Base-by-base conservation (phyloP, 495 filamentous ascomycete genomes). In the Penicillium steckii region DNA sequence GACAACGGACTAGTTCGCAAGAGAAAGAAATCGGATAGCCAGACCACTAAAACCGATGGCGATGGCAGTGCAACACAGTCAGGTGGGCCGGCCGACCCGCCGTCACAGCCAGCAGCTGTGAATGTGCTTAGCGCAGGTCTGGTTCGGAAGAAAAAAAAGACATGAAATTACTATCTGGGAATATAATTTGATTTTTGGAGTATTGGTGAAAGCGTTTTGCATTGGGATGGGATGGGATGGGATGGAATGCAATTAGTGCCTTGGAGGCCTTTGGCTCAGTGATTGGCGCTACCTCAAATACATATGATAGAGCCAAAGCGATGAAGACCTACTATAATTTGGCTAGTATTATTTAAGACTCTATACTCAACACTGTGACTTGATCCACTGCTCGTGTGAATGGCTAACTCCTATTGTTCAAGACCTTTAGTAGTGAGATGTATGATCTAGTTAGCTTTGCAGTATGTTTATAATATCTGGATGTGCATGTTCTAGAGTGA, bases 101-200 rank as follows among this genome's bases (percentile, higher is more conserved):
- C 57, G 12, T 46, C 63, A 27, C 49, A 56, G 58, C 30, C 61
- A 53, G 48, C 71, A n/a, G 63, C 67, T 9, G 77, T 84, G 45
- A 87, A 86, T 56, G 66, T 84, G 46, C 76, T 89, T 8, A 72
- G 73, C 33, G 76, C 72, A 19, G 78, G 75, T 2, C 60, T 89
- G 57, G 69, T 91, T 24, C 72, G 84, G 53, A 91, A 86, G 65
- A 90, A 87, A 64, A 72, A 76, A 21, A 90, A 88, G 68, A 59
- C 66, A 22, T 61, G 40, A 66, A 25, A 43, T 43, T 17, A 32
- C 4, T 19, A 15, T 18, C 10, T 37, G 8, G 18, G 18, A 3
- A 15, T 37, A n/a, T 18, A 3, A n/a, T 41, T 19, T 24, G 22
- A 17, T 23, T 41, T 41, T 9, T 42, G 46, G 29, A 48, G 45